Evolutionary conservation across 768 basidiomycete genomes (phyloP).

Genomic region (Auricularia cornea): DNA sequence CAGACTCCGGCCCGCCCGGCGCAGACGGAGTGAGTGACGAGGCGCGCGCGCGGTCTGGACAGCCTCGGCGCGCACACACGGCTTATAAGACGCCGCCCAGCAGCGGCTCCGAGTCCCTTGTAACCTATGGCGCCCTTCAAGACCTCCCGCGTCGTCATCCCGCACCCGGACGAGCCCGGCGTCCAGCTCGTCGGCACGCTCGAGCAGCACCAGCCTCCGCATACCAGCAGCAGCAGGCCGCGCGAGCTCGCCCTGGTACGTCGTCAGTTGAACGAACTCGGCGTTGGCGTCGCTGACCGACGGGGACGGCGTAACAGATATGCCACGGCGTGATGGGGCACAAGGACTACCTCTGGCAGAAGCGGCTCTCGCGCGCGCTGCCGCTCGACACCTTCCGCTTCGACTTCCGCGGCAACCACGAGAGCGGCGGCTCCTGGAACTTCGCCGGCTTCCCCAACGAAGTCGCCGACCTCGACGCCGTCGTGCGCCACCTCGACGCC

Average conservation of each 20-base stretch:
- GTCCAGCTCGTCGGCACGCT: constrained; percentile 46
- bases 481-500: constrained; percentile 51
- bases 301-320: constrained; percentile 37
- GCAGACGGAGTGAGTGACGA: too few relatives aligned
- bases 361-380: constrained; percentile 52
- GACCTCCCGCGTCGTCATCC: neutral
- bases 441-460: constrained; percentile 54
- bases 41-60: too few relatives aligned
- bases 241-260: constrained; percentile 59
- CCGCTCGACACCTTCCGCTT: constrained; percentile 79
- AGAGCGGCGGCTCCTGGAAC: constrained; percentile 60
- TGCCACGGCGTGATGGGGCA: constrained; percentile 79
- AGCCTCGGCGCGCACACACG: too few relatives aligned
- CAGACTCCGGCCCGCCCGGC: too few relatives aligned
- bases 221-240: too few relatives aligned
- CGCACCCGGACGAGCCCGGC: constrained; percentile 6
- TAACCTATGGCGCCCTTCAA: too few relatives aligned
- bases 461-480: constrained; percentile 54
- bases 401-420: constrained; percentile 79
- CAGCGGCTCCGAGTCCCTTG: too few relatives aligned
- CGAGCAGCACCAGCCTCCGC: constrained; percentile 49
- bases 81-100: too few relatives aligned
- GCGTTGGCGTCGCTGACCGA: neutral
- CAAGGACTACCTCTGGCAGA: constrained; percentile 79
- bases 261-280: constrained; percentile 11